Conservation (phyloP, 2,329 filamentous ascomycete genomes). For the Daldinia eschscholtzii region DNA sequence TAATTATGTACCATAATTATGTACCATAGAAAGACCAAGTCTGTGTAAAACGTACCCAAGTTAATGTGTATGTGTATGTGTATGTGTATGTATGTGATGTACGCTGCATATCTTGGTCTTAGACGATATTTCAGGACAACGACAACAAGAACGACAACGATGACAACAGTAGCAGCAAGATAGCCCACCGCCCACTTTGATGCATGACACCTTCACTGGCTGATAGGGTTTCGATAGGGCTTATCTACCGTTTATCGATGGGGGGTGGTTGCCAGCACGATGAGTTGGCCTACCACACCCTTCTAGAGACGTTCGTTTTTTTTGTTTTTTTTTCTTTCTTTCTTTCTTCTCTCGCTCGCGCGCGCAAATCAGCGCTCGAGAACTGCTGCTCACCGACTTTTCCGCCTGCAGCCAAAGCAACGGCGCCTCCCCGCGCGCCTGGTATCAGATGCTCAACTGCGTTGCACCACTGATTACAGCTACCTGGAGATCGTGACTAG, state of each 20-base stretch:
- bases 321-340: no score
- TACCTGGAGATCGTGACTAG: slow-evolving; percentile 38
- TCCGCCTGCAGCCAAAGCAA: slow-evolving; percentile 29
- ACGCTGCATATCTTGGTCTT: slow-evolving; percentile 33
- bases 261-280: slow-evolving; percentile 33
- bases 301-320: slow-evolving; percentile 29
- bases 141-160: slow-evolving; percentile 31
- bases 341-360: slow-evolving; percentile 18
- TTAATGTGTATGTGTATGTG: not conserved
- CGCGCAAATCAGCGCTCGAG: slow-evolving; percentile 42
- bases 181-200: slow-evolving; percentile 33
- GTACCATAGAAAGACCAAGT: not conserved
- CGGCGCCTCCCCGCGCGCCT: slow-evolving; percentile 40
- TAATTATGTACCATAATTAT: not conserved
- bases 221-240: slow-evolving; percentile 36
- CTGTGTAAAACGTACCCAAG: not conserved
- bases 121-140: slow-evolving; percentile 39
- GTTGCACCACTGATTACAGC: slow-evolving; percentile 23
- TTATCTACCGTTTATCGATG: slow-evolving; percentile 41
- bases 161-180: not conserved
- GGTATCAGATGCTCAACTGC: slow-evolving; percentile 43
- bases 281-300: slow-evolving; percentile 46
- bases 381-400: slow-evolving; percentile 41
- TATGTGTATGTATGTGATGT: slow-evolving; percentile 29
- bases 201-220: slow-evolving; percentile 43